Evolutionary conservation across 2,329 filamentous ascomycete genomes (phyloP).

Genomic region (Blastomyces emzantsi): DNA sequence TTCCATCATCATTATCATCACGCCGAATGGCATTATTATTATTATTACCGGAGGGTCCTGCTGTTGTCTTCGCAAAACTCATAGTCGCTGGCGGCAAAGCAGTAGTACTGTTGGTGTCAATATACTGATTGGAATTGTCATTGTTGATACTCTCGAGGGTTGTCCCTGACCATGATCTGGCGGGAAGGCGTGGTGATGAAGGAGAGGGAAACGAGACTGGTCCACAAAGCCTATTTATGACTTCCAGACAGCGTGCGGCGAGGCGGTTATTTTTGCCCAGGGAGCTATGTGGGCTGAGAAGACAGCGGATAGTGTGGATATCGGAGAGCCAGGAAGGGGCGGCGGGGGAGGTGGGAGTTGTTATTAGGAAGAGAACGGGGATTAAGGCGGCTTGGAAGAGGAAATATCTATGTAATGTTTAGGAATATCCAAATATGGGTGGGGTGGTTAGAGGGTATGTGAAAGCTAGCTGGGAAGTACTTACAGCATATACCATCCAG

Average conservation of each 20-base stretch:
- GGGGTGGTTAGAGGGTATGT: neutral
- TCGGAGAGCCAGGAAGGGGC: conserved; percentile 4
- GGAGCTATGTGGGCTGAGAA: neutral
- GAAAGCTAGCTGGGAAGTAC: neutral
- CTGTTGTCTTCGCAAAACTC: neutral
- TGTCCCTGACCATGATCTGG: neutral
- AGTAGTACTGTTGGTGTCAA: neutral
- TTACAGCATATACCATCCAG: conserved; percentile 37
- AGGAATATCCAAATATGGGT: neutral
- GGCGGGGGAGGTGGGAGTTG: neutral
- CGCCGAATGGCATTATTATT: neutral
- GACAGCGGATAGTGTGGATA: neutral
- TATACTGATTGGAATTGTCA: neutral
- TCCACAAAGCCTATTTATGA: conserved; percentile 4
- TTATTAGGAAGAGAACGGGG: conserved; percentile 29
- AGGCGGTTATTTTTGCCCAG: conserved; percentile 5
- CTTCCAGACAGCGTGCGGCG: conserved; percentile 5
- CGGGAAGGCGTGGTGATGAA: neutral
- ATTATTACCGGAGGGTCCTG: neutral
- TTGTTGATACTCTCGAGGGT: neutral
- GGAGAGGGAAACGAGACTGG: conserved; percentile 2
- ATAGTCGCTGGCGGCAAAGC: neutral
- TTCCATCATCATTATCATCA: neutral
- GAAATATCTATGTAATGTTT: conserved; percentile 30
- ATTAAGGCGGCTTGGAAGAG: conserved; percentile 40